phyloP scores from a whole-genome alignment of 1,284 basidiomycete species.

The Sphaerobolus stellatus region DNA sequence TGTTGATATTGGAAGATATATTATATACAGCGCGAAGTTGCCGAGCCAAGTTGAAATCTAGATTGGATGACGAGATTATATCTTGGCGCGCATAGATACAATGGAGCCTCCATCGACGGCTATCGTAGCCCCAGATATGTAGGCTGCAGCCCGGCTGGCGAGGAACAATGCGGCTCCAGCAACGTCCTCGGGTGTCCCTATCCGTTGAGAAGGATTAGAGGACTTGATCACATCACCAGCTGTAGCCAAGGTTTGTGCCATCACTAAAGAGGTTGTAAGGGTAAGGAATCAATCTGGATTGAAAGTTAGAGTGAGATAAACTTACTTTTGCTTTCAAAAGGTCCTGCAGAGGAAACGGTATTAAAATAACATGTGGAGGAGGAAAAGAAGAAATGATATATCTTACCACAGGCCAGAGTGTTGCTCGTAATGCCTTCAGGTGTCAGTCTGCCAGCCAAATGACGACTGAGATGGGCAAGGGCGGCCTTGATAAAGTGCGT shows the following conservation, averaged over 20 bases:
- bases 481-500: slow-evolving; percentile 36
- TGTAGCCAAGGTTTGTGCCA: slow-evolving; percentile 53
- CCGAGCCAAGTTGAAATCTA: no score
- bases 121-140: slow-evolving; percentile 63
- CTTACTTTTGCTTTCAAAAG: slow-evolving; percentile 53
- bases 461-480: slow-evolving; percentile 60
- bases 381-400: slow-evolving; percentile 4
- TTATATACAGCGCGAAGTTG: no score
- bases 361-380: no score
- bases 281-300: neutral
- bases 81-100: slow-evolving; percentile 21
- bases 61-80: no score
- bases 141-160: slow-evolving; percentile 57
- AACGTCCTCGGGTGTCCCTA: slow-evolving; percentile 64
- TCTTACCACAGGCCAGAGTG: slow-evolving; percentile 63
- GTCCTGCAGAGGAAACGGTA: slow-evolving; percentile 29
- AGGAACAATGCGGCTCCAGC: slow-evolving; percentile 63
- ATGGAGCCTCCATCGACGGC: slow-evolving; percentile 57
- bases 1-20: no score
- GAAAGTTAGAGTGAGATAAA: slow-evolving; percentile 9
- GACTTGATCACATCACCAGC: slow-evolving; percentile 47
- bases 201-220: slow-evolving; percentile 51
- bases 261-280: no score
- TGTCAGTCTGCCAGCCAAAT: slow-evolving; percentile 61
- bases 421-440: slow-evolving; percentile 64